Base-by-base conservation (phyloP, 2,329 filamentous ascomycete genomes). In the Ascochyta fabae region DNA sequence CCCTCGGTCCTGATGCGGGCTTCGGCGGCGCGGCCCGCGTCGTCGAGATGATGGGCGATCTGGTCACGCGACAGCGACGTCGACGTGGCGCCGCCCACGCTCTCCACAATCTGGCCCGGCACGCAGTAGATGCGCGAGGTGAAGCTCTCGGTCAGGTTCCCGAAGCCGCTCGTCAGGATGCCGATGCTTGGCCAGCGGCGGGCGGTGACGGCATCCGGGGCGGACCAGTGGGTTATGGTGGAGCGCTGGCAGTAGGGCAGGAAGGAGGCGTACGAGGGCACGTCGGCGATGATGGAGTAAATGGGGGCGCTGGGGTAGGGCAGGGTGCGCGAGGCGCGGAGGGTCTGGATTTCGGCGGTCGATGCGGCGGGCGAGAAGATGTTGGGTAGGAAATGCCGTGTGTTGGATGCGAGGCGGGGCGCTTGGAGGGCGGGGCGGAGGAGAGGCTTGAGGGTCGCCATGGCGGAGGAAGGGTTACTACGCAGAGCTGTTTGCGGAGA, bases 231-330 rank as follows among this genome's bases (percentile, higher is more conserved):
- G 1, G 92, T 96, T 36, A 98, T 92, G 58, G 82, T 84, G 34
- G 90, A 93, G 41, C 81, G 81, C 39, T 86, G 84, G 78, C 94
- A 96, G 83, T 96, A 97, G 10, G 95, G 95, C n/a, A 99, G 86
- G 81, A 98, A 99, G 62, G 81, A 75, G 34, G 84, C 81, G 84
- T 99, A 99, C 60, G 60, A 65, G 75, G 91, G 86, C 62, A 99
- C 87, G 76, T 97, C 92, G 78, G 92, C 87, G 75, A 99, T 93
- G 50, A 97, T 84, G 64, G 83, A 81, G 84, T 95, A 99, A 65
- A 99, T 87, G 1, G 86, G 81, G 4, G 77, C 69, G 29, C 86
- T 80, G 0, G 87, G 79, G 80, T 96, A 96, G 13, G 90, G 89
- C 13, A 98, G 88, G 4, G 83, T 89, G 58, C 92, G 89, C 19